A percentile compares a stretch with the other conserved stretches of the same genome.
These are phyloP conservation scores for Alternaria solani DNA, from an alignment of 2,329 filamentous ascomycete genomes.

Conservation along the genomic window DNA sequence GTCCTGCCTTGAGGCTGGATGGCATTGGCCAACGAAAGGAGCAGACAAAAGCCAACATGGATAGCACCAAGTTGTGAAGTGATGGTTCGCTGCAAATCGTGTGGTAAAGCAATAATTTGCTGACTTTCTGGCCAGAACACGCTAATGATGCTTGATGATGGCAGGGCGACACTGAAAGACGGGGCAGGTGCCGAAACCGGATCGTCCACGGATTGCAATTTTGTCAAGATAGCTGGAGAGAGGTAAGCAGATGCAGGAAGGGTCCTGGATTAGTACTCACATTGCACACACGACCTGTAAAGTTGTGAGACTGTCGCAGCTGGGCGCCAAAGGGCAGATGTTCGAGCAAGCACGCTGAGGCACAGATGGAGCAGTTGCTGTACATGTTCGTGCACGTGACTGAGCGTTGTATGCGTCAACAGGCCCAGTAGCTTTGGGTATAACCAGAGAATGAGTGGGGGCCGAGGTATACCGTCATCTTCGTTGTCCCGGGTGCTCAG, in stretches of 20 bases:
- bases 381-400: slow-evolving; percentile 51
- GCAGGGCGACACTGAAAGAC: slow-evolving; percentile 45
- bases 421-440: slow-evolving; percentile 62
- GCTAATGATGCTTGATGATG: slow-evolving; percentile 51
- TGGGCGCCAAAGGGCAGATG: slow-evolving; percentile 47
- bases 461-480: slow-evolving; percentile 43
- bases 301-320: slow-evolving; percentile 46
- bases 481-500: slow-evolving; percentile 44
- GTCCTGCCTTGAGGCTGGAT: not conserved
- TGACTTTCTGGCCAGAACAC: slow-evolving; percentile 52
- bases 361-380: slow-evolving; percentile 48
- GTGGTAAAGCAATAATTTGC: slow-evolving; percentile 52
- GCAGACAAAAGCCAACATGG: slow-evolving; percentile 37
- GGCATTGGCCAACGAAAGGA: slow-evolving; percentile 27
- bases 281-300: slow-evolving; percentile 53
- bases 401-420: slow-evolving; percentile 53
- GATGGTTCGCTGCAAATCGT: slow-evolving; percentile 49
- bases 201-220: slow-evolving; percentile 50
- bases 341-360: slow-evolving; percentile 48
- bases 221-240: slow-evolving; percentile 55
- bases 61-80: slow-evolving; percentile 34
- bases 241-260: slow-evolving; percentile 6
- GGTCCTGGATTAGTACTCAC: slow-evolving; percentile 36
- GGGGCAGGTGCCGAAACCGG: slow-evolving; percentile 10
- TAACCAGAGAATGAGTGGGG: slow-evolving; percentile 64